Evolutionary conservation across 139 green algal species (phyloP), one percentile per base, ranked within the genome.

Genomic region (Choricystis sp.): DNA sequence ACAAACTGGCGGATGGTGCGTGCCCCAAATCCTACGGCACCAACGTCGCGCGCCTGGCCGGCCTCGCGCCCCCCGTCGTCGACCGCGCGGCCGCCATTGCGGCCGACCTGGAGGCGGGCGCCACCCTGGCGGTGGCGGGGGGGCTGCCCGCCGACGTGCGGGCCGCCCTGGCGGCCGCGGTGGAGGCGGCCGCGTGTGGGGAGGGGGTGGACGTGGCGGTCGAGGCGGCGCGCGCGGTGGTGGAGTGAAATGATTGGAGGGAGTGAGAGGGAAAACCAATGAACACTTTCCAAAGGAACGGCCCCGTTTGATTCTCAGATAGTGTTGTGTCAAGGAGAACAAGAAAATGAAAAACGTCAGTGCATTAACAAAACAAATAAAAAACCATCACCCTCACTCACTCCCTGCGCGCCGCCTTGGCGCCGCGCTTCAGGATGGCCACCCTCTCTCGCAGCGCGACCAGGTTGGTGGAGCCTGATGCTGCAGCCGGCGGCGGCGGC

Each of bases 1-100:
- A 98, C 76, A 83, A 83, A 61, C 73, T 95, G 14, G 63, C 60
- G 16, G 49, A 71, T 9, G 86, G 86, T 16, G 75, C 84, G 2
- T 98, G 92, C 72, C 93, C 93, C 29, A 92, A 86, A 67, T 90
- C 76, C 62, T 97, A 98, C 70, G 93, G 93, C 40, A 83, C 85
- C 40, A 96, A 97, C 64, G 91, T 97, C 19, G 93, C 93, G 16
- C 78, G 83, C 3, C 79, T 96, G 31, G 90, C 90, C 9, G 90
- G 90, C 26, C 62, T 95, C 60, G 83, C 86, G 2, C 69, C 63
- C 3, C 16, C 28, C 22, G 78, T 95, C 26, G 70, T 89, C 22
- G 31, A 58, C 1, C 77, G 77, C 23, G 66, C 71, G 4, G 59
- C 66, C 9, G 26, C 19, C 0, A 61, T 69, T 27, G 66, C 71